Conservation (phyloP, 2,329 filamentous ascomycete species). For the Chrysosporium queenslandicum region DNA sequence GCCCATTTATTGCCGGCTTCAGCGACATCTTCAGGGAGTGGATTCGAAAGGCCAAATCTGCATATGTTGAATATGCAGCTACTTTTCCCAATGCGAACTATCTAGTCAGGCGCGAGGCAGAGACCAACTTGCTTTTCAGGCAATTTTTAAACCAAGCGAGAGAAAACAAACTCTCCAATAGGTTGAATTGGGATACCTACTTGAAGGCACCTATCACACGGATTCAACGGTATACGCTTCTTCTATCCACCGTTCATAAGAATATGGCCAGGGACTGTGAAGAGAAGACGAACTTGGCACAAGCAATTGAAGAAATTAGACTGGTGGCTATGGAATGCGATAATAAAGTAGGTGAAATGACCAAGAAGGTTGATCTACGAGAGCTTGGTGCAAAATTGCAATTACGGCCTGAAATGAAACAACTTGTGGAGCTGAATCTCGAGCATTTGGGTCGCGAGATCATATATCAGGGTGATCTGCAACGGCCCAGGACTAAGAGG, state of each 20-base stretch:
- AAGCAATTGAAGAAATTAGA: constrained; percentile 86
- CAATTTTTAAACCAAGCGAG: constrained; percentile 74
- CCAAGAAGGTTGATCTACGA: constrained; percentile 78
- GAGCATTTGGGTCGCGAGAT: constrained; percentile 89
- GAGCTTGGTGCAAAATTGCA: constrained; percentile 77
- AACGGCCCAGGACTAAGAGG: constrained; percentile 75
- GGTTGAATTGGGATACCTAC: constrained; percentile 88
- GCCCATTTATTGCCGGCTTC: constrained; percentile 86
- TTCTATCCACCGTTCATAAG: constrained; percentile 72
- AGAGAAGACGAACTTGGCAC: constrained; percentile 73
- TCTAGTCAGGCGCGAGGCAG: constrained; percentile 70
- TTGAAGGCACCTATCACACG: constrained; percentile 88
- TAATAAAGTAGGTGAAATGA: constrained; percentile 80
- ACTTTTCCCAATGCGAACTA: constrained; percentile 77
- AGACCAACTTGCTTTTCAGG: constrained; percentile 75
- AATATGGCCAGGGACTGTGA: constrained; percentile 76
- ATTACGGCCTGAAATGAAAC: constrained; percentile 76
- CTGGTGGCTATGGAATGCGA: constrained; percentile 84
- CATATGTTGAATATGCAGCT: constrained; percentile 86
- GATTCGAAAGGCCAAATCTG: constrained; percentile 83
- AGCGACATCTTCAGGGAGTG: constrained; percentile 97
- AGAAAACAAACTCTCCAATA: constrained; percentile 66
- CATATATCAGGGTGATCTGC: constrained; percentile 78
- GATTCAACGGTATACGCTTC: constrained; percentile 76
- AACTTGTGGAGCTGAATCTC: constrained; percentile 70